Base-by-base conservation (phyloP, 1,139 yeast species). In the Debaryomycetaceae sp. region DNA sequence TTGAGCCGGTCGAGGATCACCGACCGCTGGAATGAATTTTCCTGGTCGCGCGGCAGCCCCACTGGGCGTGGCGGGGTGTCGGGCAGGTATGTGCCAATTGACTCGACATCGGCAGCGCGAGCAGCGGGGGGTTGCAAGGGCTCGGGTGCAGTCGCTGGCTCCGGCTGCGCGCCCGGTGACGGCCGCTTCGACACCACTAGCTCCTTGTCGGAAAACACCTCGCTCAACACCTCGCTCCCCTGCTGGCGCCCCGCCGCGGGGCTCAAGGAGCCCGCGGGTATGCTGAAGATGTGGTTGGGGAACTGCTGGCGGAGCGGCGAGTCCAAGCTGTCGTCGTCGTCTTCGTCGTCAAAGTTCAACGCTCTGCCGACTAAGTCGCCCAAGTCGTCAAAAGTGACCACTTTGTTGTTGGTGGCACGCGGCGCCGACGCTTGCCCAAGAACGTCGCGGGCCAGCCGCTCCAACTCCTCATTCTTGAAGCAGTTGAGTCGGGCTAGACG, bases 401-500 rank as follows among this genome's bases (percentile, higher is more conserved):
- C 56, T 44, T 65, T 63, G 22, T 33, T 46, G 17, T 13, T 10
- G 5, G 7, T 14, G 9, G 11, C n/a, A 22, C 19, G 25, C 11
- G 71, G 61, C 46, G 77, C 84, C 30, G 78, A 51, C 41, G 83
- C 86, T 54, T 86, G n/a, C n/a, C n/a, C n/a, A n/a, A n/a, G n/a
- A n/a, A n/a, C n/a, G 17, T 13, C 18, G 5, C 7, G 12, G 9
- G 11, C n/a, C 25, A 23, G 25, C 11, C 71, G 61, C 46, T 77
- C 84, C 30, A 78, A 51, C 41, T 83, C 86, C 54, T 86, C 95
- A 57, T 91, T 91, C 43, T 88, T 82, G 72, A 89, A 86, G 56
- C 96, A 86, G 54, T 91, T 91, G 27, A 88, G 65, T 35, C 98
- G 67, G 1, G 98, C 98, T 34, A 93, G 61, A 36, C 98, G 67